These are phyloP conservation scores for Ampelomyces quisqualis DNA, from an alignment of 2,329 filamentous ascomycete species.

Conservation along the genomic window DNA sequence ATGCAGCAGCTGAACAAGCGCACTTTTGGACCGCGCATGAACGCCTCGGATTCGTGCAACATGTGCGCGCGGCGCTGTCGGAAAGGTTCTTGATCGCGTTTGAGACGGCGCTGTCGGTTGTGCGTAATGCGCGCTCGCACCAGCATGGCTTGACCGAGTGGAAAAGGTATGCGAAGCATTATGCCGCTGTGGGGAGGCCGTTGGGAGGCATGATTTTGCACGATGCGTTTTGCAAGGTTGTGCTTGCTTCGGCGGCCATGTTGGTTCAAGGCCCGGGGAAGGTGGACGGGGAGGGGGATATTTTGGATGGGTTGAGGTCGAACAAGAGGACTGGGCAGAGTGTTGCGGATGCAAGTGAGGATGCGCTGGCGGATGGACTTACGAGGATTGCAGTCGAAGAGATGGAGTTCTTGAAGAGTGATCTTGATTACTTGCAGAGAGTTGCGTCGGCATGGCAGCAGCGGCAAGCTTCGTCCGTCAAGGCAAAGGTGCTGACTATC, in stretches of 20 bases:
- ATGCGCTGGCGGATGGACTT: constrained; percentile 55
- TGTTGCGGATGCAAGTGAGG: constrained; percentile 24
- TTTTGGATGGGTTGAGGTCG: constrained; percentile 66
- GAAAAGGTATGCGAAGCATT: constrained; percentile 82
- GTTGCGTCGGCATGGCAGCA: constrained; percentile 85
- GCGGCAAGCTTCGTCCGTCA: constrained; percentile 79
- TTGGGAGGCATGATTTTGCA: constrained; percentile 90
- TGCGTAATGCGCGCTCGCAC: constrained; percentile 72
- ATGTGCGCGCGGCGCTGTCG: constrained; percentile 71
- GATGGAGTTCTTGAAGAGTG: constrained; percentile 82
- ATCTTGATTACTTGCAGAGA: constrained; percentile 79
- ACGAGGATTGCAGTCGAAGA: constrained; percentile 76
- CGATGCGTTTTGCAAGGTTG: constrained; percentile 80
- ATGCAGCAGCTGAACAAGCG: constrained; percentile 74
- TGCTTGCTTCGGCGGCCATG: constrained; percentile 76
- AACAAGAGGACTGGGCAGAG: constrained; percentile 19
- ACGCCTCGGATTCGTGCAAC: constrained; percentile 70
- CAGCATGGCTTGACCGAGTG: constrained; percentile 74
- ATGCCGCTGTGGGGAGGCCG: constrained; percentile 75
- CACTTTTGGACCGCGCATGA: constrained; percentile 79
- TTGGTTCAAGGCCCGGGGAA: constrained; percentile 62
- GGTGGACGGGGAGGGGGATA: constrained; percentile 58
- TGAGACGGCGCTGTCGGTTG: constrained; percentile 85
- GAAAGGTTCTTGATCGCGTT: constrained; percentile 83
- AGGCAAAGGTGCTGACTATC: constrained; percentile 75